These are phyloP conservation scores for Parachlorella kessleri DNA, from an alignment of 139 green algal genomes.

Conservation along the genomic window DNA sequence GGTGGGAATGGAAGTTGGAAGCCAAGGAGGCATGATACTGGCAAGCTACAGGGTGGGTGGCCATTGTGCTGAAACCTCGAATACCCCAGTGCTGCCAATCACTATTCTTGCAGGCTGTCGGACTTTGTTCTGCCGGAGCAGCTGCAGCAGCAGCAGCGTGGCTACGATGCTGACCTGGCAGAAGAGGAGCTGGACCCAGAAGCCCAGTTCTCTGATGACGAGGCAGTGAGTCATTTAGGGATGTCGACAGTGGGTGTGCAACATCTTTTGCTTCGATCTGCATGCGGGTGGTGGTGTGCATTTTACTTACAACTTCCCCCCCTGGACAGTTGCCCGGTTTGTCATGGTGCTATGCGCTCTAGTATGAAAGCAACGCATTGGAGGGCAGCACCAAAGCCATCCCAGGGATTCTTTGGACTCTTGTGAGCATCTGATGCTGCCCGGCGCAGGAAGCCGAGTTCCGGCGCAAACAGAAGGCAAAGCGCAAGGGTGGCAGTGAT, in stretches of 20 bases:
- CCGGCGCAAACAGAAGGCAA: constrained; percentile 34
- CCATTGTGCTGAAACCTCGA: too few species aligned
- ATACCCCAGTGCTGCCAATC: too few species aligned
- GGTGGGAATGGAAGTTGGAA: too few species aligned
- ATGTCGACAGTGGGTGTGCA: neutral
- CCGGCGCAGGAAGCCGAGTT: constrained; percentile 33
- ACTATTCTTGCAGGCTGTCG: constrained; percentile 38
- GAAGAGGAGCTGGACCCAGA: constrained; percentile 32
- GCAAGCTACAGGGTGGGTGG: too few species aligned
- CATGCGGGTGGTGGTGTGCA: neutral
- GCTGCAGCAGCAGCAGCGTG: constrained; percentile 10
- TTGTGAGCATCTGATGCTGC: too few species aligned
- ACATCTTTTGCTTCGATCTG: neutral
- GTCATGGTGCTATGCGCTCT: too few species aligned
- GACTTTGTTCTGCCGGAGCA: constrained; percentile 34
- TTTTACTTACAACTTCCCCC: neutral
- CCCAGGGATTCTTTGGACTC: too few species aligned
- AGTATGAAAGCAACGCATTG: too few species aligned
- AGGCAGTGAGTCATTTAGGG: constrained; percentile 19
- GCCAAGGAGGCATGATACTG: too few species aligned
- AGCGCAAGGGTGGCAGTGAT: constrained; percentile 21
- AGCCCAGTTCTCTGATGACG: constrained; percentile 42
- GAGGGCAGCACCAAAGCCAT: too few species aligned
- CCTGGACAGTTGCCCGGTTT: neutral
- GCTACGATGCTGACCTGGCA: constrained; percentile 12